These are phyloP conservation scores for Naganishia liquefaciens DNA, from an alignment of 1,284 basidiomycete genomes.

Conservation along the genomic window DNA sequence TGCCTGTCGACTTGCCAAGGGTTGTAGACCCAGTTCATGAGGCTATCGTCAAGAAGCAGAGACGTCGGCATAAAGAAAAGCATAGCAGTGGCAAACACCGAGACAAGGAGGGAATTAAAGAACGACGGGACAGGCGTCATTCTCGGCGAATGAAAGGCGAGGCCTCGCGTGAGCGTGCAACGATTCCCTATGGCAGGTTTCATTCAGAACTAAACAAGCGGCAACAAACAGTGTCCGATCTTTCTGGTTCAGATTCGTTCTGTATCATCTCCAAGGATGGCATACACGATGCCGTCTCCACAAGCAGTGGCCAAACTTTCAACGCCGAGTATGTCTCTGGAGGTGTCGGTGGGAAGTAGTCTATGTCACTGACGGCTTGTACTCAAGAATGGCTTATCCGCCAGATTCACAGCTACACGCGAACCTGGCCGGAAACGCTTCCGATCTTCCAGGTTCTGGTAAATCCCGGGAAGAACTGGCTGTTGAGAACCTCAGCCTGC, in stretches of 20 bases:
- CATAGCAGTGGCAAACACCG: conserved; percentile 16
- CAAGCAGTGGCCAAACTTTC: not conserved
- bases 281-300: not conserved
- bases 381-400: too few species aligned
- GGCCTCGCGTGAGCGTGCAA: not conserved
- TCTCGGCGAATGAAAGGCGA: not conserved
- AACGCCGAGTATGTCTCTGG: not conserved
- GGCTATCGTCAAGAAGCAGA: not conserved
- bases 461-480: conserved; percentile 54
- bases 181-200: not conserved
- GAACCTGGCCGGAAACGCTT: too few species aligned
- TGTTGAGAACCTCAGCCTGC: conserved; percentile 51
- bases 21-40: conserved; percentile 15
- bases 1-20: conserved; percentile 39
- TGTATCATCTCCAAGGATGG: conserved; percentile 11
- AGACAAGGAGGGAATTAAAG: conserved; percentile 5
- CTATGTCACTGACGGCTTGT: too few species aligned
- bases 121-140: not conserved
- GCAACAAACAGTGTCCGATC: conserved; percentile 13
- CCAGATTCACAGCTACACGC: conserved; percentile 1
- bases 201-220: not conserved
- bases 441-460: not conserved
- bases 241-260: conserved; percentile 19
- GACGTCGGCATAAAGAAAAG: conserved; percentile 14
- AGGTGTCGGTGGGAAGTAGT: not conserved